phyloP scores from a whole-genome alignment of 148 eudicot species.

The Fagopyrum tataricum region DNA sequence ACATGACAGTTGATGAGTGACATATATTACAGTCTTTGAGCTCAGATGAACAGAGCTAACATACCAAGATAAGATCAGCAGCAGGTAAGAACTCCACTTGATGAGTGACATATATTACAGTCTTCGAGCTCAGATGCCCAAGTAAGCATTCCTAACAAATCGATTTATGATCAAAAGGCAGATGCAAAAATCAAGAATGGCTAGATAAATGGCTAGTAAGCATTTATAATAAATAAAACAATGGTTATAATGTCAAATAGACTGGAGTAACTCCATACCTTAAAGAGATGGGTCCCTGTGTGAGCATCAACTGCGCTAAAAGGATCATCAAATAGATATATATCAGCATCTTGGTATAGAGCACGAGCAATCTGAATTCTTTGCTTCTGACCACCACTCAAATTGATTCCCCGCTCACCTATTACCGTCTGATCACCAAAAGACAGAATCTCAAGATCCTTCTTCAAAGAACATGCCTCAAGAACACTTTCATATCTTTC shows the following conservation, averaged over 20 bases:
- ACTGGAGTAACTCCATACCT: not conserved
- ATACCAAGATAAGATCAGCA: conserved; percentile 65
- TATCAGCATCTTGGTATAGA: conserved; percentile 15
- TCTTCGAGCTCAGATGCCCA: conserved; percentile 45
- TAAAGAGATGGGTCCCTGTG: conserved; percentile 15
- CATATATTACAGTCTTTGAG: no score
- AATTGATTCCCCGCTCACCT: conserved; percentile 15
- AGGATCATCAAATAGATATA: conserved; percentile 14
- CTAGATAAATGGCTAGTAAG: not conserved
- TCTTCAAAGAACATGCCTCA: conserved; percentile 12
- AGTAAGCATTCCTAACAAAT: conserved; percentile 49
- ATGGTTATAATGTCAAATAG: not conserved
- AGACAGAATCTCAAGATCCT: conserved; percentile 14
- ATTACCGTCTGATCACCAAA: conserved; percentile 14
- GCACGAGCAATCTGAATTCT: conserved; percentile 14
- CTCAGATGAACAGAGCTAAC: conserved; percentile 7
- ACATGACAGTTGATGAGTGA: no score
- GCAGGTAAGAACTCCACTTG: conserved; percentile 46
- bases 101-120: conserved; percentile 59
- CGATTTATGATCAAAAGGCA: not conserved
- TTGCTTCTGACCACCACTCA: conserved; percentile 13
- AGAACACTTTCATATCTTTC: conserved; percentile 5
- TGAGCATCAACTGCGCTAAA: conserved; percentile 15
- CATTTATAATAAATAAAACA: not conserved
- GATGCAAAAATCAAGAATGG: not conserved